Conservation (phyloP, 352 stramenopile species). For the Globisporangium spiculum region DNA sequence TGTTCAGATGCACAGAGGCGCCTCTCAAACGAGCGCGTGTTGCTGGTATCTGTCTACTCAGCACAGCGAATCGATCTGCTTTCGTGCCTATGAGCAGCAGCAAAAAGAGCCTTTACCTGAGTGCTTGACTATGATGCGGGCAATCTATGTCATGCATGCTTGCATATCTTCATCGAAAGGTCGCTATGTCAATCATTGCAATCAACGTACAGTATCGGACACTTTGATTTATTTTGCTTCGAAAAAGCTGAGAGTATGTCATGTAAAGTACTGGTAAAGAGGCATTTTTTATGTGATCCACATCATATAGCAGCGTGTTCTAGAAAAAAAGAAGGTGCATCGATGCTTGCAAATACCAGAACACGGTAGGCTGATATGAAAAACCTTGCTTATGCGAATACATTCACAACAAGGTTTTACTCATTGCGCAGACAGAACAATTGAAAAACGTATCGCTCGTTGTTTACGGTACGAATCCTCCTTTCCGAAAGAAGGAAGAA, state of each 20-base stretch:
- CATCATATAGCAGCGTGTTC: background rate
- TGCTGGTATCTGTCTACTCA: background rate
- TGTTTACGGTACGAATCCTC: background rate
- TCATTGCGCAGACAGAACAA: background rate
- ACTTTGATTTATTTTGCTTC: background rate
- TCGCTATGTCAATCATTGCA: conserved; percentile 10
- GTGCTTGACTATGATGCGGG: background rate
- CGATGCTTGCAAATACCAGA: background rate
- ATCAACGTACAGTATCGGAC: background rate
- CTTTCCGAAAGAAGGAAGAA: background rate
- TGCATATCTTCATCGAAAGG: conserved; percentile 10
- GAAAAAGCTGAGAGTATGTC: background rate
- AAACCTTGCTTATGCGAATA: background rate
- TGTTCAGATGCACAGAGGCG: background rate
- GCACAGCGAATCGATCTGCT: background rate
- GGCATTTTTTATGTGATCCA: background rate
- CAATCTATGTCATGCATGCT: background rate
- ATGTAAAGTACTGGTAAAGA: background rate
- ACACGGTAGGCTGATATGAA: background rate
- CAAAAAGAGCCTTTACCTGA: background rate
- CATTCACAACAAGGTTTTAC: background rate
- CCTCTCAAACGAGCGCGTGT: background rate
- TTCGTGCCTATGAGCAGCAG: background rate
- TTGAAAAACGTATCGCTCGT: background rate
- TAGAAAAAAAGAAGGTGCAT: conserved; percentile 7